Base-by-base conservation (phyloP, 345 rosid species). In the Citrus medica region DNA sequence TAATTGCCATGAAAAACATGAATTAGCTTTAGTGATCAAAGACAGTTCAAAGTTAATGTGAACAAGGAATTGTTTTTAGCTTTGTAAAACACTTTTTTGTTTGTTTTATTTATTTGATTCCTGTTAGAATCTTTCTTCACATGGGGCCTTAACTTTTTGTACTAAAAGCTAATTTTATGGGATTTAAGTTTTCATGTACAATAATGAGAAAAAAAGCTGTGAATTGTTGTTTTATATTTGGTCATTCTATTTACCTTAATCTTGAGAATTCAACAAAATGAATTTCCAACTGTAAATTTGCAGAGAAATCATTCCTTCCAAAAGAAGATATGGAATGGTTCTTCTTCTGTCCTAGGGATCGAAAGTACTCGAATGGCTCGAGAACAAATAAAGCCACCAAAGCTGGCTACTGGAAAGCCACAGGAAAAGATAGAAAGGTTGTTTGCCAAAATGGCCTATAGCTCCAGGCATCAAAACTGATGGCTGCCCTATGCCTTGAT, bases 401-500 rank as follows among this genome's bases (percentile, higher is more conserved):
- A 80, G 88, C 94, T 64, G 97, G 98, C 51, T 93, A 95, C 73
- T 95, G 97, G 98, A 93, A 95, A 82, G 98, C 98, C 56, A 93
- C 97, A 0, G 98, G 99, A 4, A 95, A 93, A 86, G 95, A 92
- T 88, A 72, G 92, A 69, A 87, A 90, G 87, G 84, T 93, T 24
- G 86, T 79, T 30, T 91, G 94, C 69, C 90, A 87, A 56, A n/a
- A n/a, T n/a, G n/a, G n/a, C n/a, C n/a, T n/a, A n/a, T n/a, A n/a
- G n/a, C n/a, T n/a, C n/a, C n/a, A n/a, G n/a, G n/a, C n/a, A n/a
- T n/a, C n/a, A n/a, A n/a, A n/a, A n/a, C n/a, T n/a, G n/a, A n/a
- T n/a, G n/a, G n/a, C n/a, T n/a, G n/a, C n/a, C n/a, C n/a, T n/a
- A n/a, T n/a, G n/a, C n/a, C n/a, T n/a, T n/a, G n/a, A n/a, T n/a